Evolutionary conservation across 202 grass and related monocot genomes (phyloP), one percentile per base, ranked within the genome.

Genomic region (Setaria italica): DNA sequence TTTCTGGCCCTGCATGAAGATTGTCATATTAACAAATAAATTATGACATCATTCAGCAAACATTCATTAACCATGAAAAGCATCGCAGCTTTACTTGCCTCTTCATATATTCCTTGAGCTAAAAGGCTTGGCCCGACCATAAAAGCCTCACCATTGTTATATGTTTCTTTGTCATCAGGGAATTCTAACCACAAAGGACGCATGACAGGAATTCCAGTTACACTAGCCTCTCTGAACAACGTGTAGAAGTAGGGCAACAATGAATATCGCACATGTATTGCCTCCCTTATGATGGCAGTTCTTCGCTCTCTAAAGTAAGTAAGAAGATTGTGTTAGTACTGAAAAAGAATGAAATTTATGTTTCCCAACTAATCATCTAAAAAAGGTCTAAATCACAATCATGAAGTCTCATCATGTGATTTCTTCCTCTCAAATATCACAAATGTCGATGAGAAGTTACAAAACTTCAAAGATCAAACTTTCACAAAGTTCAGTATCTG

Each of bases 141-240:
- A 81, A 98, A 98, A 43, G 95, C 93, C 67, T 95, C 95, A 34
- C 93, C 78, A 84, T 95, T 98, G 82, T 92, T 92, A 80, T 90
- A 98, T 72, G 95, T 95, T 87, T 98, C 89, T 90, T 94, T 95
- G 80, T 98, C 93, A 73, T 87, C 72, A 80, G 95, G 93, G 72
- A 98, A 98, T 85, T 98, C 95, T 32, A 98, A 84, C 95, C 93
- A 98, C 50, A 98, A 81, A 73, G 95, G 91, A 35, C 95, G 93
- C 95, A 98, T 92, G 21, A 98, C 75, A 85, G 95, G 95, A 79
- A 98, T 41, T 67, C 95, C 95, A 88, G 78, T 94, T 78, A 85
- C 78, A 90, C 91, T 90, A 85, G 95, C 87, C 86, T 95, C 95
- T 89, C 88, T 93, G 80, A 98, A 98, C n/a, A 98, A 78, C 34